Conservation (phyloP, 148 eudicot species). For the Spergularia bocconei region DNA sequence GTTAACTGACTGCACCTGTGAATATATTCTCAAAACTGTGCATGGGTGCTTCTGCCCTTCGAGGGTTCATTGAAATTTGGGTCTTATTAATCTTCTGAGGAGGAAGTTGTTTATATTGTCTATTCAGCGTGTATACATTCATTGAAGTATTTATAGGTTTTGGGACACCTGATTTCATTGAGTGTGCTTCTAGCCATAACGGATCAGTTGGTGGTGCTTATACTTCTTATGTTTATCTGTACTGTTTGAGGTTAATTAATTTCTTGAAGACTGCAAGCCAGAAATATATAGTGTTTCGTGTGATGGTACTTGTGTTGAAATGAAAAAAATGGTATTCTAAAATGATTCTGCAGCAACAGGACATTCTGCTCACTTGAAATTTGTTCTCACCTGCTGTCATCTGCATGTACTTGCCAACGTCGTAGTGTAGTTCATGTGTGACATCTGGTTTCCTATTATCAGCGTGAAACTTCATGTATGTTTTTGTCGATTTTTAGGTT, state of each 20-base stretch:
- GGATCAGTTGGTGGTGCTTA: not conserved
- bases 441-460: not conserved
- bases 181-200: not conserved
- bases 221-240: not conserved
- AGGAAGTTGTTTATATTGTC: not conserved
- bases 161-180: not conserved
- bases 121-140: not conserved
- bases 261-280: not conserved
- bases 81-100: not conserved
- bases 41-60: not conserved
- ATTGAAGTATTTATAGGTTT: not conserved
- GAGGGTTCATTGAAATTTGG: not conserved
- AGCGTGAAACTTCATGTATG: not conserved
- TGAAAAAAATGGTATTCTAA: not conserved
- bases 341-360: not conserved
- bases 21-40: not conserved
- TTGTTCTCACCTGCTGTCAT: not conserved
- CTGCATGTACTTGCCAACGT: not conserved
- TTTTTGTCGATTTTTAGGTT: no score
- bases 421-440: no score
- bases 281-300: not conserved
- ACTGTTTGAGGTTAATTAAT: not conserved
- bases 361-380: not conserved
- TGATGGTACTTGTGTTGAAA: not conserved
- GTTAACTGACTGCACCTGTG: conserved; percentile 1